Evolutionary conservation across 2,329 filamentous ascomycete species (phyloP).

Genomic region (Malbranchea zuffiana): DNA sequence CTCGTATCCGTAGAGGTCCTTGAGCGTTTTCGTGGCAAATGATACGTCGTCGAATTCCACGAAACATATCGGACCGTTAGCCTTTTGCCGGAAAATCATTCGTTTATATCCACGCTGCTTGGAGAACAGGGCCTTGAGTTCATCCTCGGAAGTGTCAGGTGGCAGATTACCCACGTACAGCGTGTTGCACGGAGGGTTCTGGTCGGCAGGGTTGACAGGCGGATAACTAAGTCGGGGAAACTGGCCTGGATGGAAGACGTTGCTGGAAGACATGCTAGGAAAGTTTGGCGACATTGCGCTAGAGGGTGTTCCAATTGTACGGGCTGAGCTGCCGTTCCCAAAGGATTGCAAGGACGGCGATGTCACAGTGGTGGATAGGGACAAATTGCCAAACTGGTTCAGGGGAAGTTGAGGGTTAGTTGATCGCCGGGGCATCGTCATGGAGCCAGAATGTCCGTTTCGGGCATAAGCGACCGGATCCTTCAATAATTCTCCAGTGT

Average conservation of each 20-base stretch:
- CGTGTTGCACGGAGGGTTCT: conserved; percentile 96
- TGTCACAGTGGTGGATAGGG: conserved; percentile 56
- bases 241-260: conserved; percentile 46
- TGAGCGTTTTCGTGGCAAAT: conserved; percentile 80
- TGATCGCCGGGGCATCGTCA: conserved; percentile 46
- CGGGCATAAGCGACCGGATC: conserved; percentile 59
- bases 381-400: conserved; percentile 56
- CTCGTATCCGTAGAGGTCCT: conserved; percentile 76
- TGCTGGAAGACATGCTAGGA: conserved; percentile 32
- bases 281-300: conserved; percentile 47
- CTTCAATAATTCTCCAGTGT: conserved; percentile 51
- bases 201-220: conserved; percentile 83
- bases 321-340: conserved; percentile 38
- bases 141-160: conserved; percentile 84
- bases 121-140: conserved; percentile 85
- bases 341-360: conserved; percentile 41
- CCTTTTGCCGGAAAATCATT: conserved; percentile 86
- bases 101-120: conserved; percentile 92
- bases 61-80: conserved; percentile 96
- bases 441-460: conserved; percentile 45
- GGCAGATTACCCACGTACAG: conserved; percentile 96
- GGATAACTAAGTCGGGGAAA: conserved; percentile 62
- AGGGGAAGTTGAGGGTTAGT: conserved; percentile 64
- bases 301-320: conserved; percentile 42
- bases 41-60: conserved; percentile 94